Base-by-base conservation (phyloP, 495 filamentous ascomycete species). In the Xylaria sp. region DNA sequence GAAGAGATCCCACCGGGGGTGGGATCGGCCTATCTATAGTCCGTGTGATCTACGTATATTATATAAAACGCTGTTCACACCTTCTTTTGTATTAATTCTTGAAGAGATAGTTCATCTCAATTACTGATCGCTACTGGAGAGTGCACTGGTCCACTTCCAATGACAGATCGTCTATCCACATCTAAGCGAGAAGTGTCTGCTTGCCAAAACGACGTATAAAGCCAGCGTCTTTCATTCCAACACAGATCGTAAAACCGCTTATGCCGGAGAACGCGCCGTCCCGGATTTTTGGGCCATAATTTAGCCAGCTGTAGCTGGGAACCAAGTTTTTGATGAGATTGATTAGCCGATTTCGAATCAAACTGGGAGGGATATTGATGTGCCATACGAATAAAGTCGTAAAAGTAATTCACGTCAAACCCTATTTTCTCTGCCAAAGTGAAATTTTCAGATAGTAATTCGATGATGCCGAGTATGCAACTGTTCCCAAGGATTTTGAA, bases 281-380 rank as follows among this genome's bases (percentile, higher is more conserved):
- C 8, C 71, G 71, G 48, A 73, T 71, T 55, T 55, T 72, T 50
- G 43, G 63, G 68, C 69, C 69, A 40, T 73, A 72, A 53, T 73
- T 73, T 24, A 72, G 37, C 71, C 71, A 73, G 71, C 50, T 19
- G 71, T 40, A 19, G 71, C 71, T 8, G 71, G 71, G 35, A 73
- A 73, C 71, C 69, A 73, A 9, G 26, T 43, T 33, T 63, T 41
- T 63, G 19, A 9, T 17, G 8, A 0, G 6, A 19, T 33, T 12
- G 14, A 19, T 63, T 48, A 63, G 61, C 24, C 46, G 24, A 33
- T n/a, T 43, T 48, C 24, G 26, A 48, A 29, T 9, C 0, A 63
- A 21, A 46, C 1, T 33, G 6, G 1, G 5, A 26, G 14, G 29
- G 19, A 48, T 2, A 12, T 48, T 46, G 3, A 62, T 21, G 24